phyloP scores from a whole-genome alignment of 2,329 filamentous ascomycete species.

The Fusarium subtropicale region DNA sequence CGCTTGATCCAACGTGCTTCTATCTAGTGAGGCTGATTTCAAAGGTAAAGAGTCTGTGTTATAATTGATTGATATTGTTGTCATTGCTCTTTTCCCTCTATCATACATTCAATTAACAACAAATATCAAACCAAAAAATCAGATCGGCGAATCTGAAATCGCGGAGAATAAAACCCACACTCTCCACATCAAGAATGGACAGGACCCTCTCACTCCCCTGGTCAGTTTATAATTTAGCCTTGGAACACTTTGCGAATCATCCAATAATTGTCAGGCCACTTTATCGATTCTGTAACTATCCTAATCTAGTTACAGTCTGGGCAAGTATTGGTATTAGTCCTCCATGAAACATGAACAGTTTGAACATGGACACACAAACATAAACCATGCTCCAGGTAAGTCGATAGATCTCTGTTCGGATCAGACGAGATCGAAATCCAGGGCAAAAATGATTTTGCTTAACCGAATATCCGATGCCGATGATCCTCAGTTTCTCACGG shows the following conservation, averaged over 20 bases:
- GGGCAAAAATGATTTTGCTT: neutral
- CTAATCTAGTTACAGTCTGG: conserved; percentile 2
- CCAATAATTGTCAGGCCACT: conserved; percentile 27
- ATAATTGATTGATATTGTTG: neutral
- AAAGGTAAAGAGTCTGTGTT: neutral
- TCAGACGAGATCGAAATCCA: neutral
- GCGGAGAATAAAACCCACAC: conserved; percentile 19
- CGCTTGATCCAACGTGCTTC: conserved; percentile 4
- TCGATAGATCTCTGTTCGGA: conserved; percentile 11
- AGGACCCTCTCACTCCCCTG: conserved; percentile 14
- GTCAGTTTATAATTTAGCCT: conserved; percentile 7
- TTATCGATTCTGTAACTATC: conserved; percentile 19
- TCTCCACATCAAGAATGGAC: conserved; percentile 5
- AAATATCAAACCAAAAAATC: neutral
- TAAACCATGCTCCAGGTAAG: conserved; percentile 6
- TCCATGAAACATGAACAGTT: conserved; percentile 24
- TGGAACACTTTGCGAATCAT: conserved; percentile 6
- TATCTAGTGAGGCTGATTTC: neutral
- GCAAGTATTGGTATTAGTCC: neutral
- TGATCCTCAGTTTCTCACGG: neutral
- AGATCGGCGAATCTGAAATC: conserved; percentile 11
- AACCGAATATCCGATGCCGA: neutral
- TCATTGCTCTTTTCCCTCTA: neutral
- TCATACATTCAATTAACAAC: neutral
- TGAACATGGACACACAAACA: conserved; percentile 7